phyloP scores from a whole-genome alignment of 768 basidiomycete species.

The Melanogaster broomeanus region DNA sequence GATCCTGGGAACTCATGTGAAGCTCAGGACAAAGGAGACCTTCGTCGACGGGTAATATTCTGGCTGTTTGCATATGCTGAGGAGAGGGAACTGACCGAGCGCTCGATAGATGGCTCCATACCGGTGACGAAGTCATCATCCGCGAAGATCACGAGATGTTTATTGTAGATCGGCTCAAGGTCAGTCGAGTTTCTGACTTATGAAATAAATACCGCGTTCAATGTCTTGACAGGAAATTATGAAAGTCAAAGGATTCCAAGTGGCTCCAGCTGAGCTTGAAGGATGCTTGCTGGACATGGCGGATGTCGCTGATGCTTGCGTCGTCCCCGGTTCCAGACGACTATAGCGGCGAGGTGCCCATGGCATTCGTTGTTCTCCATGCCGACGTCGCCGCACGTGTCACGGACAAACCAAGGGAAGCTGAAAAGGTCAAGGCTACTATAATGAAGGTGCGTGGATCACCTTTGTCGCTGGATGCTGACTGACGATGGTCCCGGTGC shows the following conservation, averaged over 20 bases:
- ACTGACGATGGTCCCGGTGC: background rate
- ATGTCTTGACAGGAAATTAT: conserved; percentile 13
- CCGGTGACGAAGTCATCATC: too few species aligned
- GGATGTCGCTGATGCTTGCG: conserved; percentile 62
- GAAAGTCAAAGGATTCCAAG: conserved; percentile 71
- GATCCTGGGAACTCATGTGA: background rate
- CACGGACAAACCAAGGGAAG: conserved; percentile 27
- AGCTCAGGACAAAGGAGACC: conserved; percentile 60
- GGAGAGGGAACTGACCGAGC: background rate
- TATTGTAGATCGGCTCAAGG: conserved; percentile 67
- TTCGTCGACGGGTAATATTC: conserved; percentile 62
- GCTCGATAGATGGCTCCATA: conserved; percentile 56
- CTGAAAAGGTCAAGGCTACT: conserved; percentile 41
- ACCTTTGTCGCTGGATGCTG: conserved; percentile 1
- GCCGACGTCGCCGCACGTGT: conserved; percentile 40
- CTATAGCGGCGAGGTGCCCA: conserved; percentile 69
- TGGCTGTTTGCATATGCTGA: background rate
- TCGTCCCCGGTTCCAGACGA: conserved; percentile 69
- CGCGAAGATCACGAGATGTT: conserved; percentile 61
- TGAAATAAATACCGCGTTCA: too few species aligned
- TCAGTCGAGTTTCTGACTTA: conserved; percentile 14
- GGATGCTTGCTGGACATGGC: conserved; percentile 59
- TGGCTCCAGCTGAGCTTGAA: conserved; percentile 74
- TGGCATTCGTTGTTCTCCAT: conserved; percentile 65
- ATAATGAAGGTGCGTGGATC: conserved; percentile 50